Evolutionary conservation across 1,284 basidiomycete genomes (phyloP).

Genomic region (Crucibulum parvulum): DNA sequence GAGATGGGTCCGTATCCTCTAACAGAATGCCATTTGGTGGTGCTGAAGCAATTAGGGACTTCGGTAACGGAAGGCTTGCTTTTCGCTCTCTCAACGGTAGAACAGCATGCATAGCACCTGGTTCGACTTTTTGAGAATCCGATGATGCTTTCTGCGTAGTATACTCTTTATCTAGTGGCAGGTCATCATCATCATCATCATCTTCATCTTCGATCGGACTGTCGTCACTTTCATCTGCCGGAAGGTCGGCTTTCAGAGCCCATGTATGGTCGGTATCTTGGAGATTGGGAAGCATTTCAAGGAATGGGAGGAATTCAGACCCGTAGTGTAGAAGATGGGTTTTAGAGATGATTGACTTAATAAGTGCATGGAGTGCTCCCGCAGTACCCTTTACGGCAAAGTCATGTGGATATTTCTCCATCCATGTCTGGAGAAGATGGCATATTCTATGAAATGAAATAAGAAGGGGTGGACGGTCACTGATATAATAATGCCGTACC

Average conservation of each 20-base stretch:
- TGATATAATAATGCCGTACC: conserved; percentile 45
- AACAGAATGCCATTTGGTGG: conserved; percentile 26
- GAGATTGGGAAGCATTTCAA: conserved; percentile 66
- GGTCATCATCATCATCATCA: conserved; percentile 29
- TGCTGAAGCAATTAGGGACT: conserved; percentile 33
- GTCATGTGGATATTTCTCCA: conserved; percentile 73
- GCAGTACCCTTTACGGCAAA: conserved; percentile 77
- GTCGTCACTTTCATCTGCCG: conserved; percentile 69
- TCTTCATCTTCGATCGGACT: conserved; percentile 60
- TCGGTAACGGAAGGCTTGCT: conserved; percentile 62
- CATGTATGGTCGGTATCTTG: conserved; percentile 72
- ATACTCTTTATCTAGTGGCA: conserved; percentile 19
- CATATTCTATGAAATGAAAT: conserved; percentile 62
- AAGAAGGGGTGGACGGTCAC: conserved; percentile 10
- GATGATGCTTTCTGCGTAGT: conserved; percentile 6
- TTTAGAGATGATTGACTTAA: conserved; percentile 79
- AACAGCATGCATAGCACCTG: conserved; percentile 7
- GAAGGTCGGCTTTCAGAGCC: conserved; percentile 68
- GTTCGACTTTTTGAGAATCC: neutral
- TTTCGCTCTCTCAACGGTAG: conserved; percentile 60
- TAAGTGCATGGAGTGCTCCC: conserved; percentile 74
- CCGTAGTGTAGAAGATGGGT: conserved; percentile 84
- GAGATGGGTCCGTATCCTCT: conserved; percentile 34
- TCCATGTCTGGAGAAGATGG: conserved; percentile 77
- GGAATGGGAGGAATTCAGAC: conserved; percentile 78